Evolutionary conservation across 2,329 filamentous ascomycete species (phyloP), one percentile per base, ranked within the genome.

Genomic region (Claviceps citrina): DNA sequence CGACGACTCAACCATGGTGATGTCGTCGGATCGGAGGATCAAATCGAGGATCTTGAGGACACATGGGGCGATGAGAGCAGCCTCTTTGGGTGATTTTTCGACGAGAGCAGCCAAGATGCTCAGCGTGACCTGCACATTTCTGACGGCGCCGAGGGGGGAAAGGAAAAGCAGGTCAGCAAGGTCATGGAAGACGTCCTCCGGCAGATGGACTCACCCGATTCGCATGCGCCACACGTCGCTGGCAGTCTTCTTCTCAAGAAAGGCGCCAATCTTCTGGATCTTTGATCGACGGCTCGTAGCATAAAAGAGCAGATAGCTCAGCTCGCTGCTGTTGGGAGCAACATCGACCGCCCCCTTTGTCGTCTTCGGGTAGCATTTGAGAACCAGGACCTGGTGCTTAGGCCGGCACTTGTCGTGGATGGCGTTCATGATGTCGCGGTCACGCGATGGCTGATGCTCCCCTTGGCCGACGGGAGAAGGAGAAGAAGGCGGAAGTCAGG

Each of bases 251-350:
- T 89, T 93, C 66, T 96, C 87, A 48, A 98, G 71, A 57, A 95
- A 98, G 51, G 78, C 78, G 59, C 85, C 86, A 49, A 98, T 87
- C 64, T 98, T 98, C 55, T 91, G 84, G 51, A 96, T 78, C 70
- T 96, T 98, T 62, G 84, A 89, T 48, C 85, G 79, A 44, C 89
- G 84, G 51, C 87, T 94, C 56, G 84, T 93, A 45, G 84, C 86
- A 67, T 98, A 96, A 71, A 93, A 96, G 40, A 96, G 76, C 48
- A 98, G 75, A 59, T 96, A 96, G 62, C 85, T 93, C 47, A 98
- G 76, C 68, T 98, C 91, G 64, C 85, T 93, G 49, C 85, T 85
- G 63, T 96, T 96, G 33, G 91, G 87, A 64, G 89, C 93, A 55
- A 94, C 85, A 54, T 94, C 85, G 57, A 87, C 81, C 46, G 84